Conservation (phyloP, 176 grass and related monocot genomes). For the Sorghum bicolor region DNA sequence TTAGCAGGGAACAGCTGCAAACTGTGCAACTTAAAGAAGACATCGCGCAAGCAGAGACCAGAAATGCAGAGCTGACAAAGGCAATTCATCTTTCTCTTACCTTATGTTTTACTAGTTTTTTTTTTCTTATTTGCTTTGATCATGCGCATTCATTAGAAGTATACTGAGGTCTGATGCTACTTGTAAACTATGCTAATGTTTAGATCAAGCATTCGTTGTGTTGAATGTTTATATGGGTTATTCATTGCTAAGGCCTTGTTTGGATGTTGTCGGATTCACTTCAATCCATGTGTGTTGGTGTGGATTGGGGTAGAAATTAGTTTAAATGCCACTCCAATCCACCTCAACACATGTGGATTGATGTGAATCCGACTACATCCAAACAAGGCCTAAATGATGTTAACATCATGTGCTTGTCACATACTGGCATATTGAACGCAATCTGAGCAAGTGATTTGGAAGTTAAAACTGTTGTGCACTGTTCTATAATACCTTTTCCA, state of each 20-base stretch:
- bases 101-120: background rate
- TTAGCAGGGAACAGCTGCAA: conserved; percentile 70
- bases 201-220: background rate
- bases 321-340: too few relatives aligned
- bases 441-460: background rate
- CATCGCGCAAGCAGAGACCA: conserved; percentile 75
- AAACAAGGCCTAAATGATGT: too few relatives aligned
- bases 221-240: background rate
- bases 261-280: too few relatives aligned
- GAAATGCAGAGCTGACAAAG: conserved; percentile 84
- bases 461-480: background rate
- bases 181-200: background rate
- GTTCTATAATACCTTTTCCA: background rate
- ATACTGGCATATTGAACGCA: conserved; percentile 5
- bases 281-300: too few relatives aligned
- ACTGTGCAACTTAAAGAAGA: conserved; percentile 85
- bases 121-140: background rate
- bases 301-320: too few relatives aligned
- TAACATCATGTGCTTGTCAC: background rate
- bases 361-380: too few relatives aligned
- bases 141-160: background rate
- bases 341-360: too few relatives aligned
- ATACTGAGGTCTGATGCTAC: background rate
- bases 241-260: too few relatives aligned
- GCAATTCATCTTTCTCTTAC: conserved; percentile 38